Conservation (phyloP, 495 filamentous ascomycete genomes). For the Penicillium goetzii region DNA sequence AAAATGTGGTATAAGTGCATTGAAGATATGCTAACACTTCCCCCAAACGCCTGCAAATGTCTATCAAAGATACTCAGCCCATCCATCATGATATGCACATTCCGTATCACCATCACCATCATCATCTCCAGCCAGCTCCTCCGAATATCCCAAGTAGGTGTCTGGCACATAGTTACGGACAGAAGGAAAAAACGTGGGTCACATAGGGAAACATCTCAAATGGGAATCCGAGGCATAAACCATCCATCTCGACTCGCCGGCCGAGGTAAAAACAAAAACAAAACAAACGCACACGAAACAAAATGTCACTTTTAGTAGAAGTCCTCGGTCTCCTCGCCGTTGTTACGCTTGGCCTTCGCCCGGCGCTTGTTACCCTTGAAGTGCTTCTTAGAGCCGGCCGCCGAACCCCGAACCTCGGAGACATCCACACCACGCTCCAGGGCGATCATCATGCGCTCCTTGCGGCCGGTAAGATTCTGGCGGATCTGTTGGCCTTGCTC, state of each 20-base stretch:
- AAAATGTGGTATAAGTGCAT: slow-evolving; percentile 17
- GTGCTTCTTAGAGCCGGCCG: slow-evolving; percentile 81
- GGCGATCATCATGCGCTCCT: slow-evolving; percentile 81
- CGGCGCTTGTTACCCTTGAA: slow-evolving; percentile 83
- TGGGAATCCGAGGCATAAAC: slow-evolving; percentile 15
- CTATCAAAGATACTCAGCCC: slow-evolving; percentile 17
- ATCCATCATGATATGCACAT: slow-evolving; percentile 26
- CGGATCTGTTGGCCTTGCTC: slow-evolving; percentile 70
- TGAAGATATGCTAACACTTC: slow-evolving; percentile 18
- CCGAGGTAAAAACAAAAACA: slow-evolving; percentile 16
- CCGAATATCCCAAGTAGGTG: slow-evolving; percentile 16
- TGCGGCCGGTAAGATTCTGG: slow-evolving; percentile 78
- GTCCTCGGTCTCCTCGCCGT: slow-evolving; percentile 41
- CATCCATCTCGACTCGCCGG: slow-evolving; percentile 14
- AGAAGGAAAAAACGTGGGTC: slow-evolving; percentile 17
- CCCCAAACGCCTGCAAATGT: slow-evolving; percentile 31
- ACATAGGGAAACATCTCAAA: slow-evolving; percentile 21
- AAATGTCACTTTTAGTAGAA: slow-evolving; percentile 40
- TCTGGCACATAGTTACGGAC: slow-evolving; percentile 11
- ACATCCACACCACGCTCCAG: slow-evolving; percentile 84
- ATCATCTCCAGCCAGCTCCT: slow-evolving; percentile 14
- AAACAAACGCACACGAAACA: slow-evolving; percentile 26
- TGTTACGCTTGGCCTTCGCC: slow-evolving; percentile 57
- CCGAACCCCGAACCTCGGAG: slow-evolving; percentile 66
- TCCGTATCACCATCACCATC: slow-evolving; percentile 23